Conservation (phyloP, 2,329 filamentous ascomycete species). For the Neofusicoccum cordaticola region DNA sequence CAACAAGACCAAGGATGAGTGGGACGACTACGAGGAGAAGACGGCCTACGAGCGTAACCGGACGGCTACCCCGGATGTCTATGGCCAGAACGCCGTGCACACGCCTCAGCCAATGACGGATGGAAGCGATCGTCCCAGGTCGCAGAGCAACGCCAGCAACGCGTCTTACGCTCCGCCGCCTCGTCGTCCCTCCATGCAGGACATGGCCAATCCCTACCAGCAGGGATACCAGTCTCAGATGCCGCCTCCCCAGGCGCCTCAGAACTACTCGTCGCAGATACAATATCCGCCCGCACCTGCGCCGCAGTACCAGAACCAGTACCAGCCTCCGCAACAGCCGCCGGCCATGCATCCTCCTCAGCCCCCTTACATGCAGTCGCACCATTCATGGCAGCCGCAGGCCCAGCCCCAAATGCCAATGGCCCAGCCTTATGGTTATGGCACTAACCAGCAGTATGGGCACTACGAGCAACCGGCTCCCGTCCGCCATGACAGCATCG, state of each 20-base stretch:
- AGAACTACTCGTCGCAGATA: conserved; percentile 36
- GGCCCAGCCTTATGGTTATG: conserved; percentile 41
- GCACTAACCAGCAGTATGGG: conserved; percentile 31
- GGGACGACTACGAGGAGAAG: conserved; percentile 64
- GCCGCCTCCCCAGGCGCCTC: conserved; percentile 40
- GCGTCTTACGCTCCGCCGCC: conserved; percentile 32
- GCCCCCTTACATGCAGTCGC: conserved; percentile 29
- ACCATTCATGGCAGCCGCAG: conserved; percentile 32
- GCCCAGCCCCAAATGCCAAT: conserved; percentile 35
- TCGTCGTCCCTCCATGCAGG: conserved; percentile 46
- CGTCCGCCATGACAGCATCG: conserved; percentile 38
- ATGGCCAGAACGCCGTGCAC: conserved; percentile 40
- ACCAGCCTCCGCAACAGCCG: conserved; percentile 27
- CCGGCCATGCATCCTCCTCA: conserved; percentile 32
- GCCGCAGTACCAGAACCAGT: conserved; percentile 33
- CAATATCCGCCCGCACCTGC: conserved; percentile 32
- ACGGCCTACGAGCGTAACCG: conserved; percentile 47
- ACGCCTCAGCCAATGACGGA: conserved; percentile 30
- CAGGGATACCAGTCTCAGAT: conserved; percentile 36
- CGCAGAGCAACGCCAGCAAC: conserved; percentile 58
- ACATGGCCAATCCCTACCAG: conserved; percentile 41
- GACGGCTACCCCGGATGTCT: conserved; percentile 51
- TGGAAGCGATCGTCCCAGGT: conserved; percentile 54
- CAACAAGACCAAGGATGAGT: conserved; percentile 62
- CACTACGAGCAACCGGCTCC: conserved; percentile 38